Evolutionary conservation across 768 basidiomycete genomes (phyloP).

Genomic region (Arthromyces matolae): DNA sequence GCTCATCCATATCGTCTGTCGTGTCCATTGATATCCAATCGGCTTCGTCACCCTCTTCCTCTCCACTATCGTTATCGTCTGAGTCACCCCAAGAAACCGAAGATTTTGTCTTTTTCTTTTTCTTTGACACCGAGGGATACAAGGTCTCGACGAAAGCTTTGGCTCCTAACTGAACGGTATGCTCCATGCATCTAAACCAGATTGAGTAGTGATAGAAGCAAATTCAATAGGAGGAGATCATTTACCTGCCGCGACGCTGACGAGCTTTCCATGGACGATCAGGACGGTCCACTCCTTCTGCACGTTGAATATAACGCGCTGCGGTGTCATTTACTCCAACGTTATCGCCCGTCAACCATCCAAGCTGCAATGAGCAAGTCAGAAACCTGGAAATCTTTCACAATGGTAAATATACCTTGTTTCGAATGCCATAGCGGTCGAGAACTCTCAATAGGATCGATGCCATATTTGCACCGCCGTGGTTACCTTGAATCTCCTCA

Average conservation of each 20-base stretch:
- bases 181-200: slow-evolving; percentile 32
- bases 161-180: slow-evolving; percentile 25
- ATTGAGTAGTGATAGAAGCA: background rate
- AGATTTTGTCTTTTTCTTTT: slow-evolving; percentile 6
- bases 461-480: slow-evolving; percentile 8
- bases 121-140: slow-evolving; percentile 11
- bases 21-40: slow-evolving; percentile 7
- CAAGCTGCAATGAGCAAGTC: slow-evolving; percentile 17
- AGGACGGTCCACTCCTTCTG: slow-evolving; percentile 10
- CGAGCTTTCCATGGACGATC: slow-evolving; percentile 19
- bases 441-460: background rate
- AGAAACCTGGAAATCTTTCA: no score
- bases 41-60: slow-evolving; percentile 14
- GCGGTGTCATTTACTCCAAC: slow-evolving; percentile 25
- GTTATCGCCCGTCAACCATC: slow-evolving; percentile 30
- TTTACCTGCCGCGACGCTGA: slow-evolving; percentile 19
- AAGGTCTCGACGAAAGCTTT: slow-evolving; percentile 25
- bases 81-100: no score
- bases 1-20: slow-evolving; percentile 10
- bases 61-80: slow-evolving; percentile 4
- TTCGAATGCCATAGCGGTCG: slow-evolving; percentile 3
- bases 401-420: slow-evolving; percentile 2
- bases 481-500: slow-evolving; percentile 5
- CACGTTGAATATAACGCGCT: slow-evolving; percentile 16
- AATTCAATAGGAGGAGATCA: background rate